Evolutionary conservation across 31 red algal species (phyloP).

Genomic region (Odonthalia washingtoniensis): DNA sequence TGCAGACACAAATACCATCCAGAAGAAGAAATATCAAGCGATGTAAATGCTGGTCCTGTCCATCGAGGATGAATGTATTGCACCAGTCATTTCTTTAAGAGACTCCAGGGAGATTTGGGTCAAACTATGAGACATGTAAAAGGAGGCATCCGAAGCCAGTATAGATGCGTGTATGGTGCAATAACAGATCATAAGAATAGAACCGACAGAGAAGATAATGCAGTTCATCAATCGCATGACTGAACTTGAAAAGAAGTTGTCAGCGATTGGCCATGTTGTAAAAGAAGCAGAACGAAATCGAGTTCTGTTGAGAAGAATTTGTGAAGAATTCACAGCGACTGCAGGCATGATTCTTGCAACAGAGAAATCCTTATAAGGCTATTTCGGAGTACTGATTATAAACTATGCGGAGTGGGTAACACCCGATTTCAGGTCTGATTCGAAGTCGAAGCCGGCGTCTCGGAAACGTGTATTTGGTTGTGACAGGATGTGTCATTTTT

Average conservation of each 20-base stretch:
- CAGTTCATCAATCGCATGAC: too few relatives aligned
- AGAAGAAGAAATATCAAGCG: neutral
- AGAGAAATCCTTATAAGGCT: conserved; percentile 5
- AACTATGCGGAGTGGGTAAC: neutral
- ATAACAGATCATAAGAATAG: conserved; percentile 1
- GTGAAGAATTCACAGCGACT: neutral
- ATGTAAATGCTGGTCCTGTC: neutral
- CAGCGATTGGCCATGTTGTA: neutral
- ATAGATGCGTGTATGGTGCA: neutral
- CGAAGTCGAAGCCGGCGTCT: neutral
- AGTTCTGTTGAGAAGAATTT: conserved; percentile 11
- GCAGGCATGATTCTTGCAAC: neutral
- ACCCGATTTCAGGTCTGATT: neutral
- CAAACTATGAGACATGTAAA: conserved; percentile 8
- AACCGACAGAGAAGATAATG: neutral
- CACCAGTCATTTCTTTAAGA: neutral
- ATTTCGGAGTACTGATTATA: neutral
- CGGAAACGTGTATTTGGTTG: neutral
- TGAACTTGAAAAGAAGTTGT: conserved; percentile 35
- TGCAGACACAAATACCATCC: too few relatives aligned
- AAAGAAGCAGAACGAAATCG: conserved; percentile 2
- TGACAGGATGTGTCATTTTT: conserved; percentile 10
- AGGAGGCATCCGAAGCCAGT: too few relatives aligned
- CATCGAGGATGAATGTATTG: neutral
- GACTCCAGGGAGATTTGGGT: conserved; percentile 20